Evolutionary conservation across 2,329 filamentous ascomycete genomes (phyloP).

Genomic region (Monosporascus sp.): DNA sequence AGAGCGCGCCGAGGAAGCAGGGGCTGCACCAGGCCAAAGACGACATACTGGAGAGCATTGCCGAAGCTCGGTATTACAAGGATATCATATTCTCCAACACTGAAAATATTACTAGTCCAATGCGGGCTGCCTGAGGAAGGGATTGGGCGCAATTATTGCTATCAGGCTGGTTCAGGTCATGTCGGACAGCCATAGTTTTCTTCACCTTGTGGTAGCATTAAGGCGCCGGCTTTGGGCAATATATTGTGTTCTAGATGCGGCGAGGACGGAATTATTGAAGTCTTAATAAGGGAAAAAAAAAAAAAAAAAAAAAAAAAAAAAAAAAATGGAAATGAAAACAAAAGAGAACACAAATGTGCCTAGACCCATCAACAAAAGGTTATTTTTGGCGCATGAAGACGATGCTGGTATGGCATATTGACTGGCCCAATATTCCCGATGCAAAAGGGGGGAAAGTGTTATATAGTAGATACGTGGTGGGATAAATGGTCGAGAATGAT

Average conservation of each 20-base stretch:
- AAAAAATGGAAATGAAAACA: too few species aligned
- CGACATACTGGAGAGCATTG: constrained; percentile 94
- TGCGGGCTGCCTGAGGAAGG: background rate
- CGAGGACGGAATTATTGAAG: background rate
- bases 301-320: too few species aligned
- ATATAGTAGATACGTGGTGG: background rate
- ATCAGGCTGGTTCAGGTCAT: too few species aligned
- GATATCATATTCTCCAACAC: constrained; percentile 54
- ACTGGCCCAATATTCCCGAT: background rate
- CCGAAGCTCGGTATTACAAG: constrained; percentile 80
- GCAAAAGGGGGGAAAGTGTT: background rate
- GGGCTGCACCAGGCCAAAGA: constrained; percentile 75
- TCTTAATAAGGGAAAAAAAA: too few species aligned
- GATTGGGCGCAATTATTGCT: too few species aligned
- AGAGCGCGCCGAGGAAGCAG: constrained; percentile 65
- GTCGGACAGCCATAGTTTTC: background rate
- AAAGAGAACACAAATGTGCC: too few species aligned
- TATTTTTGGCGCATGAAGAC: too few species aligned
- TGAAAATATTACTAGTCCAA: background rate
- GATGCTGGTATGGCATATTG: background rate
- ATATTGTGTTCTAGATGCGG: background rate
- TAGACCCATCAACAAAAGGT: too few species aligned
- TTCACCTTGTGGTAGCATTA: background rate
- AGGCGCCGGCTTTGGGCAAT: background rate
- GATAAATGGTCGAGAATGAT: background rate